Percentiles rank a stretch among this genome's conserved stretches.
These are phyloP conservation scores for Clausena lansium DNA, from an alignment of 345 rosid genomes.

Conservation along the genomic window DNA sequence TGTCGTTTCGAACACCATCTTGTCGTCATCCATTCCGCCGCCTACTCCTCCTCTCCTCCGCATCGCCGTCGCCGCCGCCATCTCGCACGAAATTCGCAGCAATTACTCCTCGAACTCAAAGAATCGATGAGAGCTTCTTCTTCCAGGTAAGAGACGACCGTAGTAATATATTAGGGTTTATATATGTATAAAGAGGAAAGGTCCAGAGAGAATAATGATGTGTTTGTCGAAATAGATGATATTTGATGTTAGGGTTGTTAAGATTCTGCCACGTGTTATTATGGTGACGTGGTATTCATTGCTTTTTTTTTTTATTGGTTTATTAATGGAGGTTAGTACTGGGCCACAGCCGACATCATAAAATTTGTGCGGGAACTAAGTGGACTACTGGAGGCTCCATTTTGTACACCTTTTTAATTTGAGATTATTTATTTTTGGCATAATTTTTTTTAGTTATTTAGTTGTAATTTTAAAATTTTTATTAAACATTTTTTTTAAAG, in stretches of 20 bases:
- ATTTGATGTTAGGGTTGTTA: neutral
- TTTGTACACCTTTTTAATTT: too few species aligned
- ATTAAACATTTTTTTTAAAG: too few species aligned
- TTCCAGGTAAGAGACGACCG: neutral
- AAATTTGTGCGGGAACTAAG: too few species aligned
- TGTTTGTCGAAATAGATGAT: neutral
- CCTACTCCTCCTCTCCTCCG: constrained; percentile 29
- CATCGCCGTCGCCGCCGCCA: constrained; percentile 22
- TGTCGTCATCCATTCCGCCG: constrained; percentile 47
- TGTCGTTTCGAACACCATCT: constrained; percentile 79
- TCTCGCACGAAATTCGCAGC: neutral
- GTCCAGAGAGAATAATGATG: neutral
- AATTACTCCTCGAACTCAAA: neutral
- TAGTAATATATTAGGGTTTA: neutral
- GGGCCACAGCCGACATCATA: too few species aligned
- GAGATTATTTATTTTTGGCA: too few species aligned
- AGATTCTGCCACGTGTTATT: neutral
- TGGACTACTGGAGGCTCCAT: too few species aligned
- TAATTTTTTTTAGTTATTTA: too few species aligned
- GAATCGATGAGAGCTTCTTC: neutral
- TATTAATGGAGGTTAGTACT: too few species aligned
- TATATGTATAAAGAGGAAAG: neutral
- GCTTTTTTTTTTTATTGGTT: neutral
- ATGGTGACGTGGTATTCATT: neutral
- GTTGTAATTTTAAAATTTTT: too few species aligned